phyloP scores from a whole-genome alignment of 2,329 filamentous ascomycete genomes.

The Paecilomyces fulvus region DNA sequence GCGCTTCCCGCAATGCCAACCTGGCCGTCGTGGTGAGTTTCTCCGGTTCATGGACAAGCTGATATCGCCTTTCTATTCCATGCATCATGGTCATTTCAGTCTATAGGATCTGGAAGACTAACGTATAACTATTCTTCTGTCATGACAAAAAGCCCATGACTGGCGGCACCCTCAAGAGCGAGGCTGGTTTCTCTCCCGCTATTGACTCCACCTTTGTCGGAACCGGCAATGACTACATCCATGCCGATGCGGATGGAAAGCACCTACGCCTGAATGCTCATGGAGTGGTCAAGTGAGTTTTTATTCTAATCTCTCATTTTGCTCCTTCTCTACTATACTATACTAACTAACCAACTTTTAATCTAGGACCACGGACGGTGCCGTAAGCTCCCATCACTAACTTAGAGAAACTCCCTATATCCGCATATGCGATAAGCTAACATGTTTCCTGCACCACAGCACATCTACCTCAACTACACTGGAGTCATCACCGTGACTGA shows the following conservation, averaged over 20 bases:
- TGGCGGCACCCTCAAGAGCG: conserved; percentile 27
- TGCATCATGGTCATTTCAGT: not conserved
- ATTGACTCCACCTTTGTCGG: conserved; percentile 31
- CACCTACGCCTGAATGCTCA: conserved; percentile 34
- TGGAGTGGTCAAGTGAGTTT: conserved; percentile 29
- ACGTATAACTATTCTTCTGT: not conserved
- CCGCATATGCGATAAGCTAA: not conserved
- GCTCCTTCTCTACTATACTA: not conserved
- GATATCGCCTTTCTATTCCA: not conserved
- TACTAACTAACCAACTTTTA: not conserved
- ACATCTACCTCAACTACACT: conserved; percentile 34
- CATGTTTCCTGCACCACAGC: conserved; percentile 7
- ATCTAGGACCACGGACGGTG: conserved; percentile 22
- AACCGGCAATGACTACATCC: conserved; percentile 36
- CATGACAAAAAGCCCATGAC: conserved; percentile 26
- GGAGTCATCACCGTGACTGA: conserved; percentile 29
- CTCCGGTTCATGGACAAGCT: not conserved
- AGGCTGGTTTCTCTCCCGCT: conserved; percentile 24
- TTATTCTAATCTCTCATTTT: not conserved
- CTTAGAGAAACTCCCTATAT: not conserved
- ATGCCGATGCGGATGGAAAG: conserved; percentile 30
- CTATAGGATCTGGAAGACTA: not conserved
- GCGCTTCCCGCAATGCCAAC: conserved; percentile 24
- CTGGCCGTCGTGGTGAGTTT: conserved; percentile 31
- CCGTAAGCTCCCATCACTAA: conserved; percentile 14